These are phyloP conservation scores for Bimuria novae-zelandiae DNA, from an alignment of 2,329 filamentous ascomycete species.

Conservation along the genomic window DNA sequence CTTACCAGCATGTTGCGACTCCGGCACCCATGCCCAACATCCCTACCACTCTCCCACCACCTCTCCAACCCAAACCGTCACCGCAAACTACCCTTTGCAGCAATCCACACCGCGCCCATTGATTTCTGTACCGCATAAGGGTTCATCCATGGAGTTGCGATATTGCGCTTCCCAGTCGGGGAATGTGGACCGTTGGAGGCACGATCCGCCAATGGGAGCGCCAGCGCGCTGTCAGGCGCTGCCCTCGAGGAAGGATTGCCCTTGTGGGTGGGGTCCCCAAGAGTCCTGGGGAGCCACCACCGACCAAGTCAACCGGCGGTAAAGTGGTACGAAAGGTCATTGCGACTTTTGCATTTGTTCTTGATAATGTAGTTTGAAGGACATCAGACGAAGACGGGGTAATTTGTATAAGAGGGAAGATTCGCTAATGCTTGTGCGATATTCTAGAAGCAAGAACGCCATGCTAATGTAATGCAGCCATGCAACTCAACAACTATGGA, in stretches of 20 bases:
- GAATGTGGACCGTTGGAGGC: background rate
- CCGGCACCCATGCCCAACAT: background rate
- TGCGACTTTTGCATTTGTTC: too few relatives aligned
- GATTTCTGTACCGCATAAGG: conserved; percentile 22
- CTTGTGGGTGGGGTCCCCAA: too few relatives aligned
- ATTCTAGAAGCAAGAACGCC: too few relatives aligned
- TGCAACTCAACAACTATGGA: too few relatives aligned
- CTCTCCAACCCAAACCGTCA: background rate
- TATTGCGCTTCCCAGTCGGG: conserved; percentile 6
- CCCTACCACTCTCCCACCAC: background rate
- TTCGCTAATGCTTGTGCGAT: too few relatives aligned
- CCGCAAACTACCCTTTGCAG: background rate
- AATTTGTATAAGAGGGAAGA: too few relatives aligned
- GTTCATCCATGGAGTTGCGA: conserved; percentile 23
- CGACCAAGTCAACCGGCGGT: too few relatives aligned
- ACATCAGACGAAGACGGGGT: too few relatives aligned
- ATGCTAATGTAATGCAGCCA: too few relatives aligned
- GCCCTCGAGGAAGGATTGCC: background rate
- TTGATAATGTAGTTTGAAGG: too few relatives aligned
- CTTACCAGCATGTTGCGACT: background rate
- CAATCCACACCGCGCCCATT: conserved; percentile 1
- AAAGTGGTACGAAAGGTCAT: too few relatives aligned
- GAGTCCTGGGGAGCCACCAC: too few relatives aligned
- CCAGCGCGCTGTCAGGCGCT: background rate
- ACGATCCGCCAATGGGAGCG: background rate